Conservation (phyloP, 2,329 filamentous ascomycete species). For the Botryotinia narcissicola region DNA sequence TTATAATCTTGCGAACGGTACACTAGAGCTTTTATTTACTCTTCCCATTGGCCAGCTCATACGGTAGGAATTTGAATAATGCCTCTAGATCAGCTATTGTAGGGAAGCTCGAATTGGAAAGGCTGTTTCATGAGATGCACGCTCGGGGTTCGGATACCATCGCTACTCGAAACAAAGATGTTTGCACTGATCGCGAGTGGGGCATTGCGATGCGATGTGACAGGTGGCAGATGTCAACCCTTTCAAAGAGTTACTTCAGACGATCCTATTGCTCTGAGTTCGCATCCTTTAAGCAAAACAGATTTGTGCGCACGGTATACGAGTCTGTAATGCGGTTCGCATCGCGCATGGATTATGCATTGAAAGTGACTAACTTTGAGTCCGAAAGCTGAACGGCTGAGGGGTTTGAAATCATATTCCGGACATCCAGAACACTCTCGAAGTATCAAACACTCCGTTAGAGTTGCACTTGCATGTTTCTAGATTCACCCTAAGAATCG, state of each 20-base stretch:
- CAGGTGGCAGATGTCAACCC: not conserved
- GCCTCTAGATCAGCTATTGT: not conserved
- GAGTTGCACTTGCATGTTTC: not conserved
- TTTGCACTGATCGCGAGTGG: not conserved
- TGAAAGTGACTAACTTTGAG: not conserved
- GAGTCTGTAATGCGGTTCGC: not conserved
- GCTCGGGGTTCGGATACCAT: not conserved
- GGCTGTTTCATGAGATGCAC: not conserved
- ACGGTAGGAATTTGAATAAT: not conserved
- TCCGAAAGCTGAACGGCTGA: not conserved
- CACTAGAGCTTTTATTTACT: not conserved
- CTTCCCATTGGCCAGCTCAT: not conserved
- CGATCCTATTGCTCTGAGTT: not conserved
- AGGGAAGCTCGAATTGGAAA: not conserved
- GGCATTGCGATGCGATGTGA: not conserved
- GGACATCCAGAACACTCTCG: not conserved
- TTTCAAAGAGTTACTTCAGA: not conserved
- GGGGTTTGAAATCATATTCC: not conserved
- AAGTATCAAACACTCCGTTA: not conserved
- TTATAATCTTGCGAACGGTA: not conserved
- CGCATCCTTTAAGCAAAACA: not conserved
- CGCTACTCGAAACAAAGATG: not conserved
- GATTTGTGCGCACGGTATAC: not conserved
- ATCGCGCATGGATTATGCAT: not conserved
- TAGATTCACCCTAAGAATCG: not conserved